These are phyloP conservation scores for Neopestalotiopsis clavispora DNA, from an alignment of 2,329 filamentous ascomycete genomes.

Conservation along the genomic window DNA sequence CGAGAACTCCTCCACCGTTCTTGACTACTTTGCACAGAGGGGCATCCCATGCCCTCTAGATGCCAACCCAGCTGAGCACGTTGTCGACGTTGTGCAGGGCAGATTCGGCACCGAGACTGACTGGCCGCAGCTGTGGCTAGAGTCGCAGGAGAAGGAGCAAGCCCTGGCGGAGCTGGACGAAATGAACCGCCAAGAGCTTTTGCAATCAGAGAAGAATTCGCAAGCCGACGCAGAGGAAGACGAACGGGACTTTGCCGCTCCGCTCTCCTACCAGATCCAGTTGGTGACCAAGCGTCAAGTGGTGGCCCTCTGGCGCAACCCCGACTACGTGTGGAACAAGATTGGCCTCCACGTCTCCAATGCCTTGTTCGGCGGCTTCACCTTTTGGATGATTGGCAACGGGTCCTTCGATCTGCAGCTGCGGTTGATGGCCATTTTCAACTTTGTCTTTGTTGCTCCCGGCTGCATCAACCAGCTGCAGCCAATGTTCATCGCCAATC, in stretches of 20 bases:
- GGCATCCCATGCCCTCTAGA: constrained; percentile 48
- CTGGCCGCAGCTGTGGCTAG: constrained; percentile 22
- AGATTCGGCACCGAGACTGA: constrained; percentile 45
- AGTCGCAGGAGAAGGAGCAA: constrained; percentile 17
- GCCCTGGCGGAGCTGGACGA: constrained; percentile 19
- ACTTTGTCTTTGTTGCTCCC: constrained; percentile 57
- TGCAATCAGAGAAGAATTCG: background rate
- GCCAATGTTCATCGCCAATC: constrained; percentile 84
- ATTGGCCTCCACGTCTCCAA: constrained; percentile 46
- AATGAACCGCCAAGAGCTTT: background rate
- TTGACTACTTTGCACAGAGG: constrained; percentile 57
- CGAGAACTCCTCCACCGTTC: constrained; percentile 49
- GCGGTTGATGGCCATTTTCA: constrained; percentile 54
- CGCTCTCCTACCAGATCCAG: constrained; percentile 15
- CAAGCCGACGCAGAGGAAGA: background rate
- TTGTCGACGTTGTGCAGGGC: constrained; percentile 51
- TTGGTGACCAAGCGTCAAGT: constrained; percentile 20
- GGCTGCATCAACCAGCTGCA: constrained; percentile 54
- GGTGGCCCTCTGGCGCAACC: constrained; percentile 20
- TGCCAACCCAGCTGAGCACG: constrained; percentile 49
- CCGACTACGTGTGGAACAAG: constrained; percentile 51
- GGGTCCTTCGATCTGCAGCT: constrained; percentile 45
- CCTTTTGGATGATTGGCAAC: constrained; percentile 49
- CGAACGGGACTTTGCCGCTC: constrained; percentile 19
- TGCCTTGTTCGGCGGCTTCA: constrained; percentile 49